A percentile compares a stretch with the other conserved stretches of the same genome.
Conservation (phyloP, 164 flowering plant species). For the Annona cherimola region DNA sequence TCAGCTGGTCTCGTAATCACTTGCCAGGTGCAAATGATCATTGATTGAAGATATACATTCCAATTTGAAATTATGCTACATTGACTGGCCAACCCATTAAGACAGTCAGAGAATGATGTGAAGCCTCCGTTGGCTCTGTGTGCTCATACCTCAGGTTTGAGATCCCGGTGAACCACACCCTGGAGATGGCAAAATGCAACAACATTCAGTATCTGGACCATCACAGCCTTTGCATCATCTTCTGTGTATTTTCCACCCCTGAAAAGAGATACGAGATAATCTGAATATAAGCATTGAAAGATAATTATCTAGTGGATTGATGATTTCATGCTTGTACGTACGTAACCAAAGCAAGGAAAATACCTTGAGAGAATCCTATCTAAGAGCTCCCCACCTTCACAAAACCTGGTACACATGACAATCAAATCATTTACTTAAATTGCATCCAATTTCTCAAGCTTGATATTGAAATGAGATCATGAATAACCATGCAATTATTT, state of each 20-base stretch:
- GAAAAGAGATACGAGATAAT: neutral
- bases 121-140: neutral
- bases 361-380: slow-evolving; percentile 8
- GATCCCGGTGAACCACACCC: slow-evolving; percentile 13
- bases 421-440: neutral
- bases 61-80: neutral
- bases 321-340: neutral
- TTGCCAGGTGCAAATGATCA: neutral
- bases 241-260: slow-evolving; percentile 13
- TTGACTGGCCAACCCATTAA: neutral
- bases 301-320: neutral
- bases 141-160: slow-evolving; percentile 7
- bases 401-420: slow-evolving; percentile 1
- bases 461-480: neutral
- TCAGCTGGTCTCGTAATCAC: neutral
- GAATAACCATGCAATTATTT: neutral
- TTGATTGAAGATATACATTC: neutral
- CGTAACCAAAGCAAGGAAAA: neutral
- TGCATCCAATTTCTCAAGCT: neutral
- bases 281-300: neutral
- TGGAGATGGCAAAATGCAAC: slow-evolving; percentile 12
- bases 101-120: neutral
- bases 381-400: slow-evolving; percentile 8
- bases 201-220: slow-evolving; percentile 11
- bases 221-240: slow-evolving; percentile 10